These are phyloP conservation scores for Jacaranda mimosifolia DNA, from an alignment of 257 asterid species.

Conservation along the genomic window DNA sequence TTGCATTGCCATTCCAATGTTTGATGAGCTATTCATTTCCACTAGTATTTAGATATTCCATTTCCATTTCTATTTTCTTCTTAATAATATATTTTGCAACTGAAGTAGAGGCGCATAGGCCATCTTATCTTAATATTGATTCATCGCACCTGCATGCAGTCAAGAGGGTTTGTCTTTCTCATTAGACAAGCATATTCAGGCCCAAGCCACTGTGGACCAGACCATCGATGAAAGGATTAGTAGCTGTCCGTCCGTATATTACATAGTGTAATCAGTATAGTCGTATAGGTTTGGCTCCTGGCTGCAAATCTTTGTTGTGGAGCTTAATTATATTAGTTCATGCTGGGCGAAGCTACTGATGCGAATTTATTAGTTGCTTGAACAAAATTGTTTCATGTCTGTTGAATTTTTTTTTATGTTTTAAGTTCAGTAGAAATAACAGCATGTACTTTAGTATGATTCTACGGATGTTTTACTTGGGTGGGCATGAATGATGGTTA, in stretches of 20 bases:
- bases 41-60: neutral
- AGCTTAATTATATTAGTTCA: neutral
- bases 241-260: too few relatives aligned
- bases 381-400: neutral
- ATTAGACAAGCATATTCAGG: slow-evolving; percentile 36
- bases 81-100: slow-evolving; percentile 7
- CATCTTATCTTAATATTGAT: neutral
- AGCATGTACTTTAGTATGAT: neutral
- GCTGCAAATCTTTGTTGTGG: neutral
- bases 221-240: slow-evolving; percentile 26
- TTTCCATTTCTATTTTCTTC: slow-evolving; percentile 14
- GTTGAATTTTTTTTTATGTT: neutral
- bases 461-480: neutral
- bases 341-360: neutral
- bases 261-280: too few relatives aligned
- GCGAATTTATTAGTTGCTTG: neutral
- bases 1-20: slow-evolving; percentile 23
- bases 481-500: too few relatives aligned
- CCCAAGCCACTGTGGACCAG: slow-evolving; percentile 39
- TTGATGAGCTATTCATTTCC: slow-evolving; percentile 6
- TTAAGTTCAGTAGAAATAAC: neutral
- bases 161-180: slow-evolving; percentile 9
- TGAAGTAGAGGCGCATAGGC: slow-evolving; percentile 36
- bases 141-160: neutral
- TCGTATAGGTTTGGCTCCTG: neutral